Conservation (phyloP, 768 basidiomycete species). For the Termitomyces sp. region DNA sequence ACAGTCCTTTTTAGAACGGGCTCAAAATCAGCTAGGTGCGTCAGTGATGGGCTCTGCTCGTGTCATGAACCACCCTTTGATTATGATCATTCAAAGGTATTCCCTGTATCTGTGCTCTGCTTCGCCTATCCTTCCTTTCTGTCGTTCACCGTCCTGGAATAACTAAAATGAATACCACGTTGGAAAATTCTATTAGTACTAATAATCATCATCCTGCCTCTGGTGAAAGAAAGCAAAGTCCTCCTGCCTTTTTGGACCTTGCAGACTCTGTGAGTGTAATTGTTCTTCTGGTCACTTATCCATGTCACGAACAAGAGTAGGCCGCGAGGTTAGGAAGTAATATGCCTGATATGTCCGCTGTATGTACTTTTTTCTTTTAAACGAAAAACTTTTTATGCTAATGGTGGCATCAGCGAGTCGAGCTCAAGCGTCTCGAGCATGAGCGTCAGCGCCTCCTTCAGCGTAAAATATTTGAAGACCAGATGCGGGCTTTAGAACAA, state of each 20-base stretch:
- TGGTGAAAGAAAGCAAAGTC: constrained; percentile 79
- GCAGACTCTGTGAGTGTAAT: constrained; percentile 76
- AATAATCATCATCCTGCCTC: constrained; percentile 66
- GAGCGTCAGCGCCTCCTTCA: constrained; percentile 85
- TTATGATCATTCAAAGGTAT: constrained; percentile 35
- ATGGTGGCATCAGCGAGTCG: constrained; percentile 61
- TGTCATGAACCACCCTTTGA: constrained; percentile 19
- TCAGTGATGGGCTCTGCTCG: constrained; percentile 21
- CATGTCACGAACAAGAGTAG: constrained; percentile 32
- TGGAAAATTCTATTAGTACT: constrained; percentile 68
- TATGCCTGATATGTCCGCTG: constrained; percentile 82
- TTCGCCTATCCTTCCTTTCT: constrained; percentile 50
- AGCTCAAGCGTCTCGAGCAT: constrained; percentile 87
- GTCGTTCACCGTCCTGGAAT: constrained; percentile 54
- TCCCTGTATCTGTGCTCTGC: constrained; percentile 47
- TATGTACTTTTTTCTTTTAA: constrained; percentile 34
- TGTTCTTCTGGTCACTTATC: constrained; percentile 12
- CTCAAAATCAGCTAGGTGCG: constrained; percentile 69
- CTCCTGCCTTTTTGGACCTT: constrained; percentile 89
- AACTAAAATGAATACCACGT: constrained; percentile 63
- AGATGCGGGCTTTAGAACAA: constrained; percentile 91
- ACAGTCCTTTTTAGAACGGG: constrained; percentile 71
- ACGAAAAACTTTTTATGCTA: background rate
- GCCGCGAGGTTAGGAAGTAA: constrained; percentile 81
- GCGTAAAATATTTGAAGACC: constrained; percentile 91